Base-by-base conservation (phyloP, 495 filamentous ascomycete genomes). In the Talaromyces ruber region DNA sequence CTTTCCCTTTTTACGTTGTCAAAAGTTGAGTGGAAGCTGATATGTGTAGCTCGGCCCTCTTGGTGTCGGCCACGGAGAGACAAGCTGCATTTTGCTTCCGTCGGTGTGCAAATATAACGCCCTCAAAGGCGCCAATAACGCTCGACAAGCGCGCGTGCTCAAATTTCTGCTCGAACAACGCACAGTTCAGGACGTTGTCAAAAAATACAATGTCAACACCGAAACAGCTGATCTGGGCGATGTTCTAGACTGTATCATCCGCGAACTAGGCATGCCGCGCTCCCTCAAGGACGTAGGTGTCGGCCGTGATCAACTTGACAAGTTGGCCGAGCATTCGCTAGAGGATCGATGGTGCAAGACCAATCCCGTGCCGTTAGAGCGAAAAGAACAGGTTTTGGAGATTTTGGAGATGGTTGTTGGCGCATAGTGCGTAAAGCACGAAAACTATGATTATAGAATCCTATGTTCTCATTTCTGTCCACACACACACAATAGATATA, bases 31-130 rank as follows among this genome's bases (percentile, higher is more conserved):
- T 26, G 34, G 3, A 54, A 3, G 28, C 18, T 43, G 6, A 57
- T 45, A 37, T 6, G 24, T 34, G 56, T 58, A 78, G 74, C 75
- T 88, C 0, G 85, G 86, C 9, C 84, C 85, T 0, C 66, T 87
- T 7, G 86, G 85, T 2, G 84, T 87, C 12, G 82, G 80, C 4
- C 85, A 89, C 65, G 85, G 84, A 34, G 83, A 87, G 69, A 88
- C 85, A 26, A 86, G 81, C 65, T 88, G 85, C 63, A 79, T 89
- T 34, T 74, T 88, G 55, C 71, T 88, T 26, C 84, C 84, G 5
- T 79, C 77, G 6, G 86, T 88, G 5, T 79, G 81, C 68, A 81
- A 82, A 66, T 88, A 74, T 65, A 89, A 88, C 65, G 79, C 78
- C 1, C 64, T 72, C 43, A 67, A 77, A 58, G 76, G 72, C 26